These are phyloP conservation scores for Camellia japonica DNA, from an alignment of 148 eudicot genomes.

Conservation along the genomic window DNA sequence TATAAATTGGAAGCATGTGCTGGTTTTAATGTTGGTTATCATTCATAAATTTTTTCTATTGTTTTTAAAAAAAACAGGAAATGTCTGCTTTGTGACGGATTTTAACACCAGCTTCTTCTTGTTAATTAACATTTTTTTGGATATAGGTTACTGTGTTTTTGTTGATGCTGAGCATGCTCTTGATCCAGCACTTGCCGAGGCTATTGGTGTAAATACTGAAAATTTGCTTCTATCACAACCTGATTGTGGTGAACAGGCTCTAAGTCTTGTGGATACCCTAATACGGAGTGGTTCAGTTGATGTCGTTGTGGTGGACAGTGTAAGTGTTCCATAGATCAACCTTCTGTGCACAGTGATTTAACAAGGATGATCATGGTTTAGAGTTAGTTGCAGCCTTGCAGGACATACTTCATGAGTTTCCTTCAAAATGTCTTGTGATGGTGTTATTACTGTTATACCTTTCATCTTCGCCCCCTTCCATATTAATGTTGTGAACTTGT, in stretches of 20 bases:
- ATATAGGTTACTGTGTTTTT: conserved; percentile 85
- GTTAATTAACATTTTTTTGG: background rate
- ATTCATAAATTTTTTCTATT: conserved; percentile 3
- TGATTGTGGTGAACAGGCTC: conserved; percentile 99
- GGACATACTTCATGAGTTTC: background rate
- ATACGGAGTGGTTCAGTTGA: conserved; percentile 97
- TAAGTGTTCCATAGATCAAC: conserved; percentile 28
- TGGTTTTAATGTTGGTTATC: background rate
- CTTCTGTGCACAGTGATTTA: background rate
- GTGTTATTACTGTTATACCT: background rate
- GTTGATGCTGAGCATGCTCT: conserved; percentile 99
- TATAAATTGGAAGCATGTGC: background rate
- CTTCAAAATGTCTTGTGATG: background rate
- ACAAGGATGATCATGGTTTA: background rate
- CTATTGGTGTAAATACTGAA: conserved; percentile 84
- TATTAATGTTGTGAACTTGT: background rate
- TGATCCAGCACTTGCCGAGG: conserved; percentile 79
- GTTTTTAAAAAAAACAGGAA: background rate
- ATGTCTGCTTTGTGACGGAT: background rate
- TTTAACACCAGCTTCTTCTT: background rate
- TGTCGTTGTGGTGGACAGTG: conserved; percentile 97
- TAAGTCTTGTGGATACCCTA: conserved; percentile 89
- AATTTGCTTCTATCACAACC: conserved; percentile 96
- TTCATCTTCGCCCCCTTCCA: background rate
- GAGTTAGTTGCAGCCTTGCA: background rate